Evolutionary conservation across 352 stramenopile species (phyloP).

Genomic region (Pythium periplocum): DNA sequence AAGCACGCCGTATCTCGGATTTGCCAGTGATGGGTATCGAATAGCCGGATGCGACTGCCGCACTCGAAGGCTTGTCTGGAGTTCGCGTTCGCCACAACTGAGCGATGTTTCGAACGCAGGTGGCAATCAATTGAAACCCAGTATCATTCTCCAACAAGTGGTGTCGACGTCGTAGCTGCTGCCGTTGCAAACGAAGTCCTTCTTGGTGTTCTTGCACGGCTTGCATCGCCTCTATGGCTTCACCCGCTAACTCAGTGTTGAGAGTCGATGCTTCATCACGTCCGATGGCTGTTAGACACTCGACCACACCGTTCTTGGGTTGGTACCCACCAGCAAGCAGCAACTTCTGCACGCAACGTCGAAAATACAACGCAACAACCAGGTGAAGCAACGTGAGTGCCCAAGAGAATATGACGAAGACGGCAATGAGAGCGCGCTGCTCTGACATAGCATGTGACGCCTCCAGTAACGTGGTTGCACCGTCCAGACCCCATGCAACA

Average conservation of each 20-base stretch:
- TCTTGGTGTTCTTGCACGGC: slow-evolving; percentile 16
- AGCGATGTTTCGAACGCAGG: not conserved
- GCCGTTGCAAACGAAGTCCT: not conserved
- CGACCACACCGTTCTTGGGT: slow-evolving; percentile 9
- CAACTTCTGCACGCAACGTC: slow-evolving; percentile 20
- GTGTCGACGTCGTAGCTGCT: slow-evolving; percentile 1
- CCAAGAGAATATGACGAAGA: too few species aligned
- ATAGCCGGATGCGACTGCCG: too few species aligned
- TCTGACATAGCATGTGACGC: too few species aligned
- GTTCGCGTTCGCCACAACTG: not conserved
- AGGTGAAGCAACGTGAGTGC: slow-evolving; percentile 21
- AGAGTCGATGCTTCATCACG: slow-evolving; percentile 15
- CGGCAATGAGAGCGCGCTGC: too few species aligned
- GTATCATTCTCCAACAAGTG: slow-evolving; percentile 13
- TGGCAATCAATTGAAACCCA: slow-evolving; percentile 26
- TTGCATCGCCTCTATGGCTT: slow-evolving; percentile 23
- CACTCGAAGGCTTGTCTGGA: not conserved
- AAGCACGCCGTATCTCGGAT: too few species aligned
- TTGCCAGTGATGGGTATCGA: too few species aligned
- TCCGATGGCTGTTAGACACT: slow-evolving; percentile 17
- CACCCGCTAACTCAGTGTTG: slow-evolving; percentile 15
- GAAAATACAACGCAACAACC: slow-evolving; percentile 34
- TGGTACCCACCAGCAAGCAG: slow-evolving; percentile 24
- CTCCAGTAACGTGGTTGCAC: slow-evolving; percentile 12
- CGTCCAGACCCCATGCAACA: slow-evolving; percentile 38